A percentile compares a stretch with the other conserved stretches of the same genome.
Evolutionary conservation across 2,329 filamentous ascomycete genomes (phyloP).

Genomic region (Alternaria sp.): DNA sequence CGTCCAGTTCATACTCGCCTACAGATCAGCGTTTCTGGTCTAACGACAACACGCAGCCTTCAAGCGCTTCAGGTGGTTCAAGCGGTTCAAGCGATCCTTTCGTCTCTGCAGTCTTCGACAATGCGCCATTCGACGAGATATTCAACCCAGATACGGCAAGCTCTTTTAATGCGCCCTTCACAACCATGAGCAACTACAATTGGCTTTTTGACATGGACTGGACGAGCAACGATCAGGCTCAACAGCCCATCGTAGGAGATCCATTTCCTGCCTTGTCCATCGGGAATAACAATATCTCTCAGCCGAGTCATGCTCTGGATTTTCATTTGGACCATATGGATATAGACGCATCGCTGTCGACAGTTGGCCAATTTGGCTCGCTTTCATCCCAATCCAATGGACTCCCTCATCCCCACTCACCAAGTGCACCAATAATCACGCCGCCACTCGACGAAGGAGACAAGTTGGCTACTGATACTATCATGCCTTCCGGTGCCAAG

Average conservation of each 20-base stretch:
- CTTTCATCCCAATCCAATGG: conserved; percentile 32
- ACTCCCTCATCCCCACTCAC: conserved; percentile 30
- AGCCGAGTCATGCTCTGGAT: conserved; percentile 33
- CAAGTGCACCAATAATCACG: conserved; percentile 25
- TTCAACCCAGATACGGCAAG: conserved; percentile 69
- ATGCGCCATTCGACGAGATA: conserved; percentile 60
- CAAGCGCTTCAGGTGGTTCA: conserved; percentile 38
- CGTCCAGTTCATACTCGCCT: conserved; percentile 33
- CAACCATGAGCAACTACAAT: conserved; percentile 68
- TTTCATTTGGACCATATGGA: conserved; percentile 37
- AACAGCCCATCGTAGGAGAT: conserved; percentile 30
- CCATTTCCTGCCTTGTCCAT: conserved; percentile 34
- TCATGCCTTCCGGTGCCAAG: neutral
- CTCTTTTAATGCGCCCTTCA: conserved; percentile 72
- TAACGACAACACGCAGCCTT: conserved; percentile 39
- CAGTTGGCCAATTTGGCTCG: conserved; percentile 32
- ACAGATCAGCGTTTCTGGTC: conserved; percentile 46
- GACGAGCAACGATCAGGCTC: conserved; percentile 25
- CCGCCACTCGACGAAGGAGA: conserved; percentile 28
- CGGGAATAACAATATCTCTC: conserved; percentile 23
- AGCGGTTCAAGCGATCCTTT: conserved; percentile 38
- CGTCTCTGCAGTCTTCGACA: conserved; percentile 32
- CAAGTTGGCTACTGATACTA: neutral
- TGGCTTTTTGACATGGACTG: conserved; percentile 66
- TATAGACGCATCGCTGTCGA: conserved; percentile 32